Evolutionary conservation across 208 protist genomes (phyloP).

Genomic region (Angomonas ambiguus): DNA sequence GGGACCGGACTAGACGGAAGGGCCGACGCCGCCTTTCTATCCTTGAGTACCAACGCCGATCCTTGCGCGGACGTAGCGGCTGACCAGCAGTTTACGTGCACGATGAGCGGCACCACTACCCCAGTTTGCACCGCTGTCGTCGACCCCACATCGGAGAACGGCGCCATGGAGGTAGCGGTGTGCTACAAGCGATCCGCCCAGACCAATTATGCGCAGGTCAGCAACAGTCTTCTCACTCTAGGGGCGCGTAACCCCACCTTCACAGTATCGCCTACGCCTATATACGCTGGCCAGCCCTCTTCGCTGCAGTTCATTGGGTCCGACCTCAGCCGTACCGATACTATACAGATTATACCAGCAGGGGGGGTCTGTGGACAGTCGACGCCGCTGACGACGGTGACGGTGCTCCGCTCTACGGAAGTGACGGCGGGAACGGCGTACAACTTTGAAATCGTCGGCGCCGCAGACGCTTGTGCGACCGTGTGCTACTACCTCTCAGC

Average conservation of each 20-base stretch:
- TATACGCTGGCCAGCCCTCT: constrained; percentile 63
- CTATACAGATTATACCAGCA: constrained; percentile 38
- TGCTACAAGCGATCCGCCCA: constrained; percentile 64
- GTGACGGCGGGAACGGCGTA: constrained; percentile 37
- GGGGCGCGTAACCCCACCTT: constrained; percentile 70
- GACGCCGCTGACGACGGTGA: constrained; percentile 19
- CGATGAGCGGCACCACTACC: constrained; percentile 19
- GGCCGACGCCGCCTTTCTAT: constrained; percentile 63
- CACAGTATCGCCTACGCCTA: constrained; percentile 45
- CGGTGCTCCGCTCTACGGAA: constrained; percentile 29
- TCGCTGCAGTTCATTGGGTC: constrained; percentile 51
- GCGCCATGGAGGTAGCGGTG: constrained; percentile 39
- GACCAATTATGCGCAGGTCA: constrained; percentile 59
- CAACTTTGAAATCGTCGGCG: constrained; percentile 57
- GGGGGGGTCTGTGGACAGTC: constrained; percentile 24
- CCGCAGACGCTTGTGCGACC: constrained; percentile 47
- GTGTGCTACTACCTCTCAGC: constrained; percentile 65
- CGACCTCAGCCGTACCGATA: constrained; percentile 42
- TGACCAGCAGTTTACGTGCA: constrained; percentile 33
- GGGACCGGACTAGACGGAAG: constrained; percentile 50
- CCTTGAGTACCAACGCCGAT: constrained; percentile 20
- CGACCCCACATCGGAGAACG: constrained; percentile 43
- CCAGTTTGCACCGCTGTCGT: constrained; percentile 60
- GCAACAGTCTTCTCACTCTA: constrained; percentile 31
- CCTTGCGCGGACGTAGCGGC: constrained; percentile 20